Conservation (phyloP, 495 filamentous ascomycete genomes). For the Oleoguttula mirabilis region DNA sequence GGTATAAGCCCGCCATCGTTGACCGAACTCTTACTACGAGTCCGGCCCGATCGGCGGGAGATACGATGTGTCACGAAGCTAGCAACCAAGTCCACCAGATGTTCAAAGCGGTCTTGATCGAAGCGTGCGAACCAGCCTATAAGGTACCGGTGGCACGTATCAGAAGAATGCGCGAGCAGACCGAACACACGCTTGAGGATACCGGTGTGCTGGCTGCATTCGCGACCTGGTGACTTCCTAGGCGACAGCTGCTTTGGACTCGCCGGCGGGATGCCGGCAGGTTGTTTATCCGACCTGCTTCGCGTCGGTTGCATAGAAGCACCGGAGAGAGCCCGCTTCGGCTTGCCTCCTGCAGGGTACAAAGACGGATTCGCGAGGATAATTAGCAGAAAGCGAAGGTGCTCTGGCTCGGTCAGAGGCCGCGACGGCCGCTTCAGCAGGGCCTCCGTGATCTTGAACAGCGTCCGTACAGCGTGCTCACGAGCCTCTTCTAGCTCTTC, state of each 20-base stretch:
- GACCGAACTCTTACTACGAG: conserved; percentile 43
- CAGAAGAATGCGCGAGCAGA: conserved; percentile 61
- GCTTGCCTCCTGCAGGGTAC: conserved; percentile 30
- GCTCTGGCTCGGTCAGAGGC: conserved; percentile 53
- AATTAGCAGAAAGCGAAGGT: conserved; percentile 73
- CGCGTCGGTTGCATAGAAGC: not conserved
- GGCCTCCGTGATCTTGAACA: conserved; percentile 74
- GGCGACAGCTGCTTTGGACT: conserved; percentile 5
- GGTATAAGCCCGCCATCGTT: conserved; percentile 58
- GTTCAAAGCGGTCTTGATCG: conserved; percentile 54
- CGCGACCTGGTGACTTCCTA: conserved; percentile 7
- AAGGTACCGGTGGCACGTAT: conserved; percentile 68
- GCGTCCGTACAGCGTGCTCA: conserved; percentile 50
- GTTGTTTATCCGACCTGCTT: not conserved
- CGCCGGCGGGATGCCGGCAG: not conserved
- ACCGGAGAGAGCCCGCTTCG: conserved; percentile 1
- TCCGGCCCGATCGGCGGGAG: conserved; percentile 58
- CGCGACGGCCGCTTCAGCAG: conserved; percentile 76
- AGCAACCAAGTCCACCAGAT: conserved; percentile 59
- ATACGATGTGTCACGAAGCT: conserved; percentile 77
- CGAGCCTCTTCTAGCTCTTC: conserved; percentile 53
- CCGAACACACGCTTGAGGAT: conserved; percentile 82
- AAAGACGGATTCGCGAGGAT: conserved; percentile 73
- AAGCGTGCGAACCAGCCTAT: conserved; percentile 75
- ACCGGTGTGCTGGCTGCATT: conserved; percentile 29